Conservation (phyloP, 1,139 yeast genomes). For the Candida labiduridarum region DNA sequence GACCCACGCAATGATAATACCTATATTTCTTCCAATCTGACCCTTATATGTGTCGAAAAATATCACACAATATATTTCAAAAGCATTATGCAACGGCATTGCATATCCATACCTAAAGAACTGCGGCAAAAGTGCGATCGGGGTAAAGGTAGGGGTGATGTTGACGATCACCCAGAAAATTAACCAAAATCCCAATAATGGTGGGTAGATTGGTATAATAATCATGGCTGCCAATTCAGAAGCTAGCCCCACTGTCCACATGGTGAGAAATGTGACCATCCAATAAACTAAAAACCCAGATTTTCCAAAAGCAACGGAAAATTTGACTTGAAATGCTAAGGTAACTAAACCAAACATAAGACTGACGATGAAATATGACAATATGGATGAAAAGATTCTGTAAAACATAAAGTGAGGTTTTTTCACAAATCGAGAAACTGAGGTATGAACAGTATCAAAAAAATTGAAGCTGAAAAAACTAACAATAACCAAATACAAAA, state of each 20-base stretch:
- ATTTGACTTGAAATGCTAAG: slow-evolving; percentile 45
- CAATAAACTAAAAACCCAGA: slow-evolving; percentile 47
- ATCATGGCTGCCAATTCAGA: slow-evolving; percentile 42
- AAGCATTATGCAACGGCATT: slow-evolving; percentile 40
- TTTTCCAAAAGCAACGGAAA: slow-evolving; percentile 36
- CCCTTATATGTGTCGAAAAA: slow-evolving; percentile 40
- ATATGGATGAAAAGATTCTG: slow-evolving; percentile 28
- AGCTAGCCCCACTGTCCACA: slow-evolving; percentile 44
- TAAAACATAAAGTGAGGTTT: slow-evolving; percentile 30
- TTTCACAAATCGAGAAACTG: slow-evolving; percentile 38
- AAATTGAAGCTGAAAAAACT: slow-evolving; percentile 61
- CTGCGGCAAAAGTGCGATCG: slow-evolving; percentile 34
- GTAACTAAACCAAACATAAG: slow-evolving; percentile 41
- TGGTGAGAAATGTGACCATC: slow-evolving; percentile 42
- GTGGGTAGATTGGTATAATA: slow-evolving; percentile 33
- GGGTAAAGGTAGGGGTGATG: slow-evolving; percentile 41
- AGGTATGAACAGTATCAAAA: slow-evolving; percentile 54
- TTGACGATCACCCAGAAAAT: slow-evolving; percentile 43
- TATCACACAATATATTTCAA: slow-evolving; percentile 37
- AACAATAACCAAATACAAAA: slow-evolving; percentile 70
- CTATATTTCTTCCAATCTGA: slow-evolving; percentile 36
- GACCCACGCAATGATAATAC: slow-evolving; percentile 36
- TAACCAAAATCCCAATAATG: slow-evolving; percentile 45
- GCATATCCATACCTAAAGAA: slow-evolving; percentile 41
- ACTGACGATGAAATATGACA: slow-evolving; percentile 37